Evolutionary conservation across 257 asterid species (phyloP), one percentile per base, ranked within the genome.

Genomic region (Solanum piurae): DNA sequence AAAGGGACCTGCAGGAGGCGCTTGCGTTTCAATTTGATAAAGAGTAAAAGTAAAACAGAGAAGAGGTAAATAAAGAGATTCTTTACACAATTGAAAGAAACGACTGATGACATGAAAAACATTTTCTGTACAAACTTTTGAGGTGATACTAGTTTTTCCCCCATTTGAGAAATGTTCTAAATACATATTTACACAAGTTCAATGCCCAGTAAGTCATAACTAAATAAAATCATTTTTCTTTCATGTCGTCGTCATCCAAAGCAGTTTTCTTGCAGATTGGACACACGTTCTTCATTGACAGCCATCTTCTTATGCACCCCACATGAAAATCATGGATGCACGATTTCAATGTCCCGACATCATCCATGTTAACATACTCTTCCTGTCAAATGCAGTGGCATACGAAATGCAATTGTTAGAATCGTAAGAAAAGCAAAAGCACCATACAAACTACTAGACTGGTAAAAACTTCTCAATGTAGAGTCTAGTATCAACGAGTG

Each of bases 271-370:
- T 95, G 93, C 98, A 94, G 87, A 95, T 94, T 10, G 98, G 98
- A 31, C 88, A 86, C 20, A 33, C 84, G 6, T 94, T 94, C 93
- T 95, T 95, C 91, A 95, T 88, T 13, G 98, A 93, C 44, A 95
- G 79, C 98, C 98, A 95, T 91, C 90, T 95, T 46, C 91, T 88
- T 86, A 95, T 92, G 87, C 98, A 95, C 10, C 89, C 87, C 83
- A 92, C 94, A 86, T 95, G 98, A 88, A 93, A 95, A 90, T 94
- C 95, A 90, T 94, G 98, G 20, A 91, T 88, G 88, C 98, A 95
- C 21, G 72, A 87, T 89, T 91, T 93, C 91, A 95, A 34, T 1
- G 90, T 90, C 89, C 96, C 96, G 76, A 94, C 92, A 58, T 93
- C 93, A 71, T 94, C 98, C 94, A 86, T 90, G 88, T 89, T 84